Conservation (phyloP, 2,329 filamentous ascomycete species). For the Alternaria sp. region DNA sequence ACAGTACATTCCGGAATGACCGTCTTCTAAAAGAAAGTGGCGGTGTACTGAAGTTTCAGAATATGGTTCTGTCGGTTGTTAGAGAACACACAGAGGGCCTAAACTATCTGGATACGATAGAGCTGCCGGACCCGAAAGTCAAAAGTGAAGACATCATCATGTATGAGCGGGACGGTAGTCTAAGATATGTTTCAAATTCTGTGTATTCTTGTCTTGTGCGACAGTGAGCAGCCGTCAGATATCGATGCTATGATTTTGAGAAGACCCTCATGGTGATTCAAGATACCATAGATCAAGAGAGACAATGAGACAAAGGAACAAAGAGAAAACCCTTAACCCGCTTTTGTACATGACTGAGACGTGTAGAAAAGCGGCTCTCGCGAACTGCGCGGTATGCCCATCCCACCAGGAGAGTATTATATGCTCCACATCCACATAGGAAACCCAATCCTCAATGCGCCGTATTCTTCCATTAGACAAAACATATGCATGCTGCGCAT, state of each 20-base stretch:
- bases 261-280: constrained; percentile 17
- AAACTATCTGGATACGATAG: background rate
- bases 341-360: constrained; percentile 41
- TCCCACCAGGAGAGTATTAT: constrained; percentile 26
- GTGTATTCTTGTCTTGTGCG: constrained; percentile 28
- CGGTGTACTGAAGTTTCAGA: background rate
- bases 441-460: constrained; percentile 16
- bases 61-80: background rate
- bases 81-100: constrained; percentile 3
- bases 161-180: background rate
- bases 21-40: constrained; percentile 5
- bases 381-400: constrained; percentile 21
- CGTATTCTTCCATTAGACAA: constrained; percentile 20
- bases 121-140: background rate
- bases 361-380: constrained; percentile 19
- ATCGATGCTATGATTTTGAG: constrained; percentile 24
- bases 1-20: background rate
- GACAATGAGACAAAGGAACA: constrained; percentile 8
- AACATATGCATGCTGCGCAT: constrained; percentile 12
- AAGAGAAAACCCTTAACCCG: constrained; percentile 24
- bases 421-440: constrained; percentile 17
- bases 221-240: constrained; percentile 18
- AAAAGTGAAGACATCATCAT: constrained; percentile 5
- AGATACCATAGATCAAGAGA: constrained; percentile 20
- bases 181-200: constrained; percentile 33